phyloP scores from a whole-genome alignment of 169 alveolate genomes.

The Perkinsus marinus region DNA sequence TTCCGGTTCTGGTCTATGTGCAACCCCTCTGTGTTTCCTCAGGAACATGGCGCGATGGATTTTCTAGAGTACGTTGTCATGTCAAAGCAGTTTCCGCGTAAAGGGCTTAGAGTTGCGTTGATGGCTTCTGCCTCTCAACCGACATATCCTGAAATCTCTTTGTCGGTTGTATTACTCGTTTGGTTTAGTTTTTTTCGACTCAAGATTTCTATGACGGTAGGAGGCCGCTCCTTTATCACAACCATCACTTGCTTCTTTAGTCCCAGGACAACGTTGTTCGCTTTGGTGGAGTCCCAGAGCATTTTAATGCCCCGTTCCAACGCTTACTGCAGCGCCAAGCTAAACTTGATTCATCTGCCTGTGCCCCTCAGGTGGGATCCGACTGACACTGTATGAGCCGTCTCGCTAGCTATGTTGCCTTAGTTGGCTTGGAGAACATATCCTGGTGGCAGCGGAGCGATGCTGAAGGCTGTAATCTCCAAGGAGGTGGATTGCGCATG shows the following conservation, averaged over 20 bases:
- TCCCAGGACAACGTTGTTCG: background rate
- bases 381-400: background rate
- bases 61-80: background rate
- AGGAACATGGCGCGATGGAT: background rate
- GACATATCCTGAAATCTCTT: background rate
- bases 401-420: background rate
- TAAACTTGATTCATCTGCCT: background rate
- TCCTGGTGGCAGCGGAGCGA: background rate
- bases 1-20: background rate
- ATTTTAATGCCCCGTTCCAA: background rate
- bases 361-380: background rate
- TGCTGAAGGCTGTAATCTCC: background rate
- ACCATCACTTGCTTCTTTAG: background rate
- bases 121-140: background rate
- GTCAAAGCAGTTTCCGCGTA: background rate
- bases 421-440: background rate
- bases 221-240: background rate
- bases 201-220: background rate
- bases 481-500: background rate
- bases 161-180: too few relatives aligned
- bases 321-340: background rate
- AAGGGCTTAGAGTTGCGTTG: background rate
- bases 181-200: too few relatives aligned
- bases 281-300: background rate
- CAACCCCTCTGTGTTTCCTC: background rate